Evolutionary conservation across 176 grass and related monocot genomes (phyloP).

Genomic region (Calamus simplicifolius): DNA sequence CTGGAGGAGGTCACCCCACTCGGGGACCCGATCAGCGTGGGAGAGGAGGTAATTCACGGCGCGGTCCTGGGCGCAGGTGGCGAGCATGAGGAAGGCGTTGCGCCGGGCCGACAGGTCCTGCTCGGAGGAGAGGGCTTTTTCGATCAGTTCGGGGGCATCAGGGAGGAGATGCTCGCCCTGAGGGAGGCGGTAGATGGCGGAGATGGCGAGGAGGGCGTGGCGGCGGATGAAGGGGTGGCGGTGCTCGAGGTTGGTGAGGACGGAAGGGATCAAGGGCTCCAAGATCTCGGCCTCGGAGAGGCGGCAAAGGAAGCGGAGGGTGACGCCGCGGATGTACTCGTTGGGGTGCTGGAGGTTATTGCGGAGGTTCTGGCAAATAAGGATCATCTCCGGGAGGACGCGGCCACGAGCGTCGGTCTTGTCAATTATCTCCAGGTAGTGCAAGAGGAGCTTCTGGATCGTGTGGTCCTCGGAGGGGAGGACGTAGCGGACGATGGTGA

Average conservation of each 20-base stretch:
- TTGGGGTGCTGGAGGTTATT: constrained; percentile 81
- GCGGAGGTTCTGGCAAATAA: constrained; percentile 85
- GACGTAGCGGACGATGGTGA: constrained; percentile 18
- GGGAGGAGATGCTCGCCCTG: constrained; percentile 63
- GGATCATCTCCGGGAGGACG: constrained; percentile 83
- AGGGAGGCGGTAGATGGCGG: constrained; percentile 52
- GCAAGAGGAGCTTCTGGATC: constrained; percentile 11
- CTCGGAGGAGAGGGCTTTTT: constrained; percentile 40
- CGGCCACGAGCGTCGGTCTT: constrained; percentile 18
- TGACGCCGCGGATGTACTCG: constrained; percentile 73
- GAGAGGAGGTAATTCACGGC: constrained; percentile 17
- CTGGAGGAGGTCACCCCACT: too few species aligned
- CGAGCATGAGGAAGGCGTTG: constrained; percentile 72
- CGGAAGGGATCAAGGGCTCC: constrained; percentile 65
- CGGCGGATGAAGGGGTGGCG: constrained; percentile 73
- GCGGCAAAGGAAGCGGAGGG: constrained; percentile 62
- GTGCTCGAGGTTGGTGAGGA: constrained; percentile 75
- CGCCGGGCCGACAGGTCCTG: constrained; percentile 49
- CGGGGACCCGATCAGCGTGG: too few species aligned
- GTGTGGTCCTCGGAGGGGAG: constrained; percentile 21
- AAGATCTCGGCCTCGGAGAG: constrained; percentile 67
- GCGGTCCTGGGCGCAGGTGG: constrained; percentile 36
- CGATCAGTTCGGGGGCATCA: constrained; percentile 49
- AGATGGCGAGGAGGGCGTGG: constrained; percentile 49
- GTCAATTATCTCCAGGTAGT: constrained; percentile 19